phyloP scores from a whole-genome alignment of 208 protist genomes.

The Tritrichomonas foetus region DNA sequence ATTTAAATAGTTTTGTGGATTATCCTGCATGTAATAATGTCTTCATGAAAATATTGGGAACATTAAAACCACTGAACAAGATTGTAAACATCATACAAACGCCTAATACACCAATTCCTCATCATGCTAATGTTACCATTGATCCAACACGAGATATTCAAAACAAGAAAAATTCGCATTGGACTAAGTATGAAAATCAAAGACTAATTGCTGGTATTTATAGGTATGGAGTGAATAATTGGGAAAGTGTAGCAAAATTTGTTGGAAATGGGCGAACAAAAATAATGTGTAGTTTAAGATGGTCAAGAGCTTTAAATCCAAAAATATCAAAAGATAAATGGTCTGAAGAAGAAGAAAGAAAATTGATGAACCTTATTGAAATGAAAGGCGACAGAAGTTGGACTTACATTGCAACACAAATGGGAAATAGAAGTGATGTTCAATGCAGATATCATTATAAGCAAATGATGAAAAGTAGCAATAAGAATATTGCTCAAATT shows the following conservation, averaged over 20 bases:
- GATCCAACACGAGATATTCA: no score
- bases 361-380: background rate
- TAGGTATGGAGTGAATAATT: constrained; percentile 5
- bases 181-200: background rate
- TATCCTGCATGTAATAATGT: background rate
- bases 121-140: no score
- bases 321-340: background rate
- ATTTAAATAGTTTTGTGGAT: background rate
- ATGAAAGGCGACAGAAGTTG: background rate
- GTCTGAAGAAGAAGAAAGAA: background rate
- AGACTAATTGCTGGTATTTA: background rate
- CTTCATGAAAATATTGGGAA: constrained; percentile 1
- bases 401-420: background rate
- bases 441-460: no score
- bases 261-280: background rate
- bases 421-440: background rate
- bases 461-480: background rate
- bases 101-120: background rate
- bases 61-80: background rate
- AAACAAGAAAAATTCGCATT: constrained; percentile 11
- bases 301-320: background rate
- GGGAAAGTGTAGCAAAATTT: background rate
- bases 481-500: no score
- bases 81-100: background rate
- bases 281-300: background rate